Base-by-base conservation (phyloP, 177 flowering plant genomes). In the Vitis hybrid region DNA sequence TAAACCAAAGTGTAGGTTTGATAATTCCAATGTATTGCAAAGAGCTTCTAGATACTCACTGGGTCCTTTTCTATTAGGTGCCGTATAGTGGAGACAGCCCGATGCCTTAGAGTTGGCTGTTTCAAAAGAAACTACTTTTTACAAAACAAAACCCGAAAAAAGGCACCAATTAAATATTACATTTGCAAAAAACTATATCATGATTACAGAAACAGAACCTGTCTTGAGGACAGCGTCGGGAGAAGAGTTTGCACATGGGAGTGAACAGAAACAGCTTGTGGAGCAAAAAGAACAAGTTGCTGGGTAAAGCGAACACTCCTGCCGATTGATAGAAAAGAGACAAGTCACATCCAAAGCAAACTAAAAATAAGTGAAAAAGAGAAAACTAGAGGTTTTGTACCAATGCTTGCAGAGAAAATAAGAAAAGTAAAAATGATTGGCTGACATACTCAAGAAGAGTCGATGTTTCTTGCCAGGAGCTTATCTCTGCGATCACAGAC, bases 41-140 rank as follows among this genome's bases (percentile, higher is more conserved):
- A 35, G 1, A 35, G 46, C 46, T 35, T 35, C 46, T 35, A 50
- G 46, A 17, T 57, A 79, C 97, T 82, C 60, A 96, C 99, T 70
- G 97, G 89, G 74, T 96, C 97, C 80, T 91, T 96, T 71, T 96
- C 99, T 70, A 96, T 91, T 24, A 96, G 93, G 80, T 96, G 99
- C 55, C 90, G 80, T 48, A 96, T 80, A 48, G 99, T 96, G 61
- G 97, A 89, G 66, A 95, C 84, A 74, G 96, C 93, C 70, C 90
- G 86, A 82, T 86, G 93, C 82, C 99, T 84, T 60, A 93, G 75
- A 32, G 83, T 83, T 66, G 98, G 99, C 99, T 96, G 93, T 72
- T 68, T 69, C n/a, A 79, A 66, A 66, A 52, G 12, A 67, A 63
- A 72, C 13, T n/a, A 70, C 62, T 9, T 66, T 57, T 14, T 54